phyloP scores from a whole-genome alignment of 768 basidiomycete genomes.

The Pleurotus salmoneostramineus region DNA sequence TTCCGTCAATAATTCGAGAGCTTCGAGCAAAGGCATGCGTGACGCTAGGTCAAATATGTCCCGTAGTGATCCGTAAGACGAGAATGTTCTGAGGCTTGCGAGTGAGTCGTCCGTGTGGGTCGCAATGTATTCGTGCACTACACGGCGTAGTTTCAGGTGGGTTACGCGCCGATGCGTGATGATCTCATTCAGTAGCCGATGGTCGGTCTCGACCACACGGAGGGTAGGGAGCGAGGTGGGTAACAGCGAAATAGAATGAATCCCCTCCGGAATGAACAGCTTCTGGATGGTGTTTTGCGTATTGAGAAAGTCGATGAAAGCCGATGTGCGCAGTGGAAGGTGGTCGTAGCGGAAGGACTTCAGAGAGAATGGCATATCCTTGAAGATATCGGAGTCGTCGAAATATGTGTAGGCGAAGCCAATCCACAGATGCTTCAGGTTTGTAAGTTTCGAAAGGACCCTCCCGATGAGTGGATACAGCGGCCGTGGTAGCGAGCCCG shows the following conservation, averaged over 20 bases:
- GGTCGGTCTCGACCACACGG: neutral
- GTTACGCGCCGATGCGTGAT: neutral
- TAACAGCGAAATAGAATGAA: neutral
- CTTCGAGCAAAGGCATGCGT: too few relatives aligned
- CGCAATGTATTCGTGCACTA: neutral
- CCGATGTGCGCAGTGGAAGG: neutral
- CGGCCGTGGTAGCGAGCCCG: neutral
- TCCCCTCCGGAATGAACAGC: neutral
- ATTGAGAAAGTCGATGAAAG: neutral
- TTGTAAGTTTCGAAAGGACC: neutral
- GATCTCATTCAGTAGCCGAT: neutral
- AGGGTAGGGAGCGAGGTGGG: neutral
- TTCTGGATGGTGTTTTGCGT: neutral
- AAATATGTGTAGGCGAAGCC: neutral
- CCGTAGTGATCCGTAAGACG: too few relatives aligned
- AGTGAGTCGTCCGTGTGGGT: neutral
- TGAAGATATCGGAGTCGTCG: neutral
- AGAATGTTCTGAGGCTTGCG: neutral
- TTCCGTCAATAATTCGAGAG: too few relatives aligned
- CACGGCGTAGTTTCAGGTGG: neutral
- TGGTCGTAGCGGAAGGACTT: neutral
- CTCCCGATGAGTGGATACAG: neutral
- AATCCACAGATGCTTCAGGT: neutral
- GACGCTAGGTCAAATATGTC: too few relatives aligned
- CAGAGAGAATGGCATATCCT: neutral